Evolutionary conservation across 2,329 filamentous ascomycete species (phyloP), one percentile per base, ranked within the genome.

Genomic region (Fusarium equiseti): DNA sequence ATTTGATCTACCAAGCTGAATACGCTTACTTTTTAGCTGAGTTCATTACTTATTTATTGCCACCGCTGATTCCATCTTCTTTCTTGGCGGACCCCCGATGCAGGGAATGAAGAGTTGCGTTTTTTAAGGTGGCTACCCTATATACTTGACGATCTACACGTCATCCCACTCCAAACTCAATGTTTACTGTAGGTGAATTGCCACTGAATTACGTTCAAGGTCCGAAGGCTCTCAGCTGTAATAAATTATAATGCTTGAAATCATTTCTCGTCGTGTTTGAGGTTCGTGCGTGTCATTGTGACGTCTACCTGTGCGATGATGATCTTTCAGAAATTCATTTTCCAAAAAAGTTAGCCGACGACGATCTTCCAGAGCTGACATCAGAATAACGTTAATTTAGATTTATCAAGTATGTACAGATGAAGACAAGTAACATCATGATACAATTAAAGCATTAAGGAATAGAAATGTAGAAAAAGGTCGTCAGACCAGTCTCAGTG

Each of bases 321-420:
- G 3, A 11, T 27, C 11, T 27, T 27, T 11, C 27, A 27, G 27
- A 4, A 10, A 10, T 35, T 16, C 31, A 35, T 16, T 8, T 32
- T 15, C 8, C 15, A 6, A 8, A 29, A 12, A 6, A 9, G 3
- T 8, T 16, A 16, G 15, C 4, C 15, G 2, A 9, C 5, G 16
- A 4, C 15, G 4, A 32, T 35, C 1, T 18, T 10, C 8, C 8
- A 1, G 5, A 6, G 9, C 3, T 12, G 10, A 12, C 3, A 7
- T 5, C 35, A n/a, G 10, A 11, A 38, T 3, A 12, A n/a, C 18
- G 11, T 0, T 1, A n/a, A n/a, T n/a, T 38, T 7, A 12, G 10
- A n/a, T 38, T 5, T 1, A 11, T 6, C 4, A 38, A 38, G 10
- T 38, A 38, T 38, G 7, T 38, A 38, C 18, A n/a, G 3, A 6